Conservation (phyloP, 2,329 filamentous ascomycete genomes). For the Aureobasidium sp. region DNA sequence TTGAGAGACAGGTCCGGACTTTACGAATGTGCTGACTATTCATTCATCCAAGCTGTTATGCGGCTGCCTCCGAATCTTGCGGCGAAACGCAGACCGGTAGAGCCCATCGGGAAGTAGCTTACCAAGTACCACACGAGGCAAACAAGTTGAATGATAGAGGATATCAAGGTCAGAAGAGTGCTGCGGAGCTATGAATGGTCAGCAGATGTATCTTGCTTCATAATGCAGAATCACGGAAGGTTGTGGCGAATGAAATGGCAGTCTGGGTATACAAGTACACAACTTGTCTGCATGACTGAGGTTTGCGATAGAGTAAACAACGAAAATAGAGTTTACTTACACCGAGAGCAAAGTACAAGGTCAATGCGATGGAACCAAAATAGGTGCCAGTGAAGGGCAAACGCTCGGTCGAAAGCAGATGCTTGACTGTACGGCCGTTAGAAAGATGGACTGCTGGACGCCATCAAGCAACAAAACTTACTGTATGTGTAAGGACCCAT, state of each 20-base stretch:
- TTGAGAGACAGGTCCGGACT: background rate
- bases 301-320: constrained; percentile 13
- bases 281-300: constrained; percentile 3
- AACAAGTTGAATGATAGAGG: constrained; percentile 74
- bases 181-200: constrained; percentile 61
- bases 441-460: background rate
- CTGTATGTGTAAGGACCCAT: constrained; percentile 82
- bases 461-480: constrained; percentile 27
- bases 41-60: constrained; percentile 81
- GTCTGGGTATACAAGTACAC: constrained; percentile 1
- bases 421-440: constrained; percentile 46
- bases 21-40: constrained; percentile 38
- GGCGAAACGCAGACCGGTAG: constrained; percentile 76
- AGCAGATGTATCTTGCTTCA: constrained; percentile 21
- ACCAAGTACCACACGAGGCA: constrained; percentile 88
- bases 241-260: background rate
- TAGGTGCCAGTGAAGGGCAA: constrained; percentile 91
- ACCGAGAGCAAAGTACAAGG: constrained; percentile 84
- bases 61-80: constrained; percentile 78
- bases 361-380: constrained; percentile 85
- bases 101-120: constrained; percentile 97
- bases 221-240: constrained; percentile 1
- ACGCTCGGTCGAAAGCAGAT: constrained; percentile 75
- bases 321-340: constrained; percentile 52
- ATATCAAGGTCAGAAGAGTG: constrained; percentile 76